A percentile compares a stretch with the other conserved stretches of the same genome.
phyloP scores from a whole-genome alignment of 2,329 filamentous ascomycete genomes.

The Beauveria rudraprayagi region DNA sequence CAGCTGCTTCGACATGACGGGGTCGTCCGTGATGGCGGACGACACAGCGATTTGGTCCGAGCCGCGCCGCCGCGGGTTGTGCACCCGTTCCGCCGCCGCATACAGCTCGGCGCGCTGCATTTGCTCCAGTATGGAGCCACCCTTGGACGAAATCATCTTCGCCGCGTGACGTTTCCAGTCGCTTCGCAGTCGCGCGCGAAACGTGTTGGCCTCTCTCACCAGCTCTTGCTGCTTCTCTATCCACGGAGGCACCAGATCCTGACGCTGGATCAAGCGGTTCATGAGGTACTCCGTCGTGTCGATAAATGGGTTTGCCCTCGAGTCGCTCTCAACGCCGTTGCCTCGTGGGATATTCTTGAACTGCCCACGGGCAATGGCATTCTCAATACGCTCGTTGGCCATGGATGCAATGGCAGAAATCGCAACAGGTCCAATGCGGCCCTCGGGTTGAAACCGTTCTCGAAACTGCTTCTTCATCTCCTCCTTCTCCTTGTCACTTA shows the following conservation, averaged over 20 bases:
- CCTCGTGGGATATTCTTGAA: slow-evolving; percentile 79
- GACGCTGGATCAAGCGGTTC: slow-evolving; percentile 96
- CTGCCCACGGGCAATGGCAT: slow-evolving; percentile 85
- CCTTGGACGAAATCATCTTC: slow-evolving; percentile 66
- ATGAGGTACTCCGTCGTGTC: slow-evolving; percentile 97
- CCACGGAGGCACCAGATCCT: slow-evolving; percentile 94
- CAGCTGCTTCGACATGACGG: slow-evolving; percentile 38
- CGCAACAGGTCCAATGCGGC: slow-evolving; percentile 65
- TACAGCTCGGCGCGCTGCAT: slow-evolving; percentile 63
- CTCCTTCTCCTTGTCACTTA: slow-evolving; percentile 66
- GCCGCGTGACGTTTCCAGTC: slow-evolving; percentile 84
- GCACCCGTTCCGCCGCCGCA: slow-evolving; percentile 62
- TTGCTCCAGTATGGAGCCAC: slow-evolving; percentile 67
- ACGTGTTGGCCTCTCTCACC: slow-evolving; percentile 56
- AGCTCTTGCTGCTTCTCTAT: slow-evolving; percentile 98
- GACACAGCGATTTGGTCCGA: slow-evolving; percentile 40
- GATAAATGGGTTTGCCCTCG: slow-evolving; percentile 77
- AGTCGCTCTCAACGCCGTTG: slow-evolving; percentile 70
- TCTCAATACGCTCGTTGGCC: slow-evolving; percentile 86
- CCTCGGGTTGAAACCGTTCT: slow-evolving; percentile 69
- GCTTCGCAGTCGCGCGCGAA: slow-evolving; percentile 64
- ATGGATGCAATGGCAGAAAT: slow-evolving; percentile 72
- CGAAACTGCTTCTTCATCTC: slow-evolving; percentile 64
- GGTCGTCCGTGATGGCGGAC: slow-evolving; percentile 39
- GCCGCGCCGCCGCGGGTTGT: slow-evolving; percentile 46